Base-by-base conservation (phyloP, 2,329 filamentous ascomycete genomes). In the Penicillium vulpinum region DNA sequence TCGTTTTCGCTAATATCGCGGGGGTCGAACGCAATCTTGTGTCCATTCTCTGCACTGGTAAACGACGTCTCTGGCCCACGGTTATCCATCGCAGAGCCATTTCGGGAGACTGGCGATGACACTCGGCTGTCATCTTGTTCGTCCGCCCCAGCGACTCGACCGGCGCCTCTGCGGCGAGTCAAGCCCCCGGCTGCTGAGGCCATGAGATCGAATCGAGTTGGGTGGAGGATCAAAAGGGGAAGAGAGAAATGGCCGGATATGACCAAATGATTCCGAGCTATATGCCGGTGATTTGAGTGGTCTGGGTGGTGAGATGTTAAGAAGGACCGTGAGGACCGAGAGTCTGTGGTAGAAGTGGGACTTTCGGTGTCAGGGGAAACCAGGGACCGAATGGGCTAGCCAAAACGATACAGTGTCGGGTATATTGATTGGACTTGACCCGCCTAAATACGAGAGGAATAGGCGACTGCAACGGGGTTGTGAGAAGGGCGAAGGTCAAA, bases 11-110 rank as follows among this genome's bases (percentile, higher is more conserved):
- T 96, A 70, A 99, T 96, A 77, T 99, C 94, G 76, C 93, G 85
- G 58, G 94, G 94, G 76, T 99, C 94, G 75, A 91, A 99, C 57
- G 92, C 94, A 76, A 99, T 97, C 83, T 95, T 96, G 84, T 97
- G 94, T 65, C 94, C 94, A 80, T 97, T 97, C 78, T 96, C 93
- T 75, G 89, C 78, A 70, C 75, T 84, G 73, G 83, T 92, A 81
- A 96, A 97, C 70, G 89, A 93, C 59, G 94, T 97, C 78, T 88
- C 86, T 54, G 85, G 84, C 21, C 77, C 75, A 62, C 82, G 78
- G 67, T 81, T 73, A 58, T 80, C 81, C 67, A 75, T 74, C 60
- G 80, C 85, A 81, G 80, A 85, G 77, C 68, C 82, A 79, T 80
- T 85, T 81, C 78, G 65, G 60, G 87, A 84, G 56, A 81, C 80